A percentile compares a stretch with the other conserved stretches of the same genome.
These are phyloP conservation scores for Monosporozyma aerobia DNA, from an alignment of 805 yeast genomes.

Conservation along the genomic window DNA sequence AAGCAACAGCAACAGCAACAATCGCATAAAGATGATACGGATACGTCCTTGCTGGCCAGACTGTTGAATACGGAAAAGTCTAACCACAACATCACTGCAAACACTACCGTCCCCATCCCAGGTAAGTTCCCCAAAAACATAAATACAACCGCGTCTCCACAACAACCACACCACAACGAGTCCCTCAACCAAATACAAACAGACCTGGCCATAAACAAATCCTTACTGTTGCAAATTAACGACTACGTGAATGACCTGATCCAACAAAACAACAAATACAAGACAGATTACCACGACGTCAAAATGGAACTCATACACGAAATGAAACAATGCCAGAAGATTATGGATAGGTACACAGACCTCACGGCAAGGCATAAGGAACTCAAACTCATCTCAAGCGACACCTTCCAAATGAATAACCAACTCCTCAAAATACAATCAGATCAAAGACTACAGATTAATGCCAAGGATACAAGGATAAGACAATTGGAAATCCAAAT, in stretches of 20 bases:
- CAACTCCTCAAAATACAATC: constrained; percentile 18
- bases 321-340: constrained; percentile 26
- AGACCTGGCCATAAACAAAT: constrained; percentile 19
- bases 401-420: constrained; percentile 7
- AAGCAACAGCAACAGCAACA: neutral
- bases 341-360: constrained; percentile 30
- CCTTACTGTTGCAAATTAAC: constrained; percentile 10
- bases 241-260: constrained; percentile 5
- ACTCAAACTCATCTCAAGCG: constrained; percentile 10
- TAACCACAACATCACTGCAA: neutral
- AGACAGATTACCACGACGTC: constrained; percentile 20
- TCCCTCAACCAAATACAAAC: constrained; percentile 9
- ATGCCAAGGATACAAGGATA: constrained; percentile 22
- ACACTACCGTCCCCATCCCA: constrained; percentile 10
- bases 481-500: constrained; percentile 7
- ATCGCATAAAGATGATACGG: neutral
- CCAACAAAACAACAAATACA: constrained; percentile 4
- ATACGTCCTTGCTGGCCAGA: neutral
- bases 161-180: neutral
- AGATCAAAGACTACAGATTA: constrained; percentile 16
- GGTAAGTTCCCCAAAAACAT: constrained; percentile 23
- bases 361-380: constrained; percentile 28
- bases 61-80: neutral
- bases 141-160: neutral
- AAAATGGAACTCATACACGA: constrained; percentile 28